Percentiles rank a stretch among this genome's conserved stretches.
Conservation (phyloP, 352 stramenopile species). For the Pythium apleroticum region DNA sequence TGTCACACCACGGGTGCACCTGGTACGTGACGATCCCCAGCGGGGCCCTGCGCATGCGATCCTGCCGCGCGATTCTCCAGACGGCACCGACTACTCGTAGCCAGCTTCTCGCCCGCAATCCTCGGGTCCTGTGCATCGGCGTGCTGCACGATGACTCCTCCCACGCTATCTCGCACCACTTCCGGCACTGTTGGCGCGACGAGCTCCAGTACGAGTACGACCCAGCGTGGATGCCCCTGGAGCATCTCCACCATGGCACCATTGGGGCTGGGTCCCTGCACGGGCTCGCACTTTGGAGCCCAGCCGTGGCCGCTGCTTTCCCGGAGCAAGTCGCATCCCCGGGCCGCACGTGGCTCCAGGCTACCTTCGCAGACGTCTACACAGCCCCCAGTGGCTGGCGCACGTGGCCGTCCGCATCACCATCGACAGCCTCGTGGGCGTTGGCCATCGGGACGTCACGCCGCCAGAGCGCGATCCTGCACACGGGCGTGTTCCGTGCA, state of each 20-base stretch:
- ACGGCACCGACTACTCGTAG: neutral
- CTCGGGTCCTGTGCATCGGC: too few species aligned
- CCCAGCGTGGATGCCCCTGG: neutral
- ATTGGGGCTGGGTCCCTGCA: neutral
- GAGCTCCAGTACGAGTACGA: conserved; percentile 1
- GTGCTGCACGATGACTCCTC: too few species aligned
- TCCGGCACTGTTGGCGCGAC: neutral
- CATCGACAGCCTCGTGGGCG: neutral
- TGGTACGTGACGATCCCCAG: neutral
- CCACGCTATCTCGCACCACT: neutral
- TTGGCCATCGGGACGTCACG: neutral
- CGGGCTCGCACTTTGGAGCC: neutral
- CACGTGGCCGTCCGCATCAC: neutral
- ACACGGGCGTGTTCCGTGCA: neutral
- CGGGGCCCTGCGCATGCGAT: neutral
- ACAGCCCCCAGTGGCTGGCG: neutral
- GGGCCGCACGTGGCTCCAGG: neutral
- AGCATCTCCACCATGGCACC: neutral
- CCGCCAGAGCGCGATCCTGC: neutral
- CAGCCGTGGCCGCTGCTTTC: neutral
- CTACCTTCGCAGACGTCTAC: neutral
- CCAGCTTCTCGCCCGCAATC: too few species aligned
- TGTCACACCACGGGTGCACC: neutral
- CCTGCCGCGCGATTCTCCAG: neutral
- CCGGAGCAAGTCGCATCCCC: neutral